Evolutionary conservation across 805 yeast species (phyloP).

Genomic region (Zygoascus flipseniorum): DNA sequence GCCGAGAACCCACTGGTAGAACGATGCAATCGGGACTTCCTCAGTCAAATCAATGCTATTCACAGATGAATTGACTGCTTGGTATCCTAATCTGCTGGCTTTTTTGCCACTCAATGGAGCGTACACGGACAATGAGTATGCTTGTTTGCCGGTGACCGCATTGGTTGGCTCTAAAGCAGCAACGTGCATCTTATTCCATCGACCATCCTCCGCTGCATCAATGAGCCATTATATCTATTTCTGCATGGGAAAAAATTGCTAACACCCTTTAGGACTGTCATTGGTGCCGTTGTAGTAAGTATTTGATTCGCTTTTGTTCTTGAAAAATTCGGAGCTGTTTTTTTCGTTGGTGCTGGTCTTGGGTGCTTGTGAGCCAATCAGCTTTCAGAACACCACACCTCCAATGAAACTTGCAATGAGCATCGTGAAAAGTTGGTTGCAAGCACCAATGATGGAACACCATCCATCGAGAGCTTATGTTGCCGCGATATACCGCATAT

Average conservation of each 20-base stretch:
- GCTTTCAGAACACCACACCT: not conserved
- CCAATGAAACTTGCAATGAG: not conserved
- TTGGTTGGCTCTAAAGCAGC: not conserved
- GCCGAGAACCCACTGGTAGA: not conserved
- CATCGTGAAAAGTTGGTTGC: not conserved
- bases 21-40: not conserved
- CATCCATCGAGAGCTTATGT: not conserved
- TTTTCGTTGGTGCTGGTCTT: not conserved
- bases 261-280: conserved; percentile 62
- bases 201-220: not conserved
- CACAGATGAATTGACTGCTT: not conserved
- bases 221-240: not conserved
- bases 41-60: not conserved
- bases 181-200: not conserved
- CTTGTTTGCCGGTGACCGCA: not conserved
- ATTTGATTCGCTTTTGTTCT: not conserved
- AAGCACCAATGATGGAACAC: not conserved
- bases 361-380: not conserved
- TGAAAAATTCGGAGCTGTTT: not conserved
- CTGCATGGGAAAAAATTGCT: not conserved
- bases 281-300: conserved; percentile 92
- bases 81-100: too few relatives aligned
- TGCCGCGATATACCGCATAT: too few relatives aligned
- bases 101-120: not conserved
- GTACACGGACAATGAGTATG: not conserved